Evolutionary conservation across 2,329 filamentous ascomycete species (phyloP).

Genomic region (Calonectria pteridis): DNA sequence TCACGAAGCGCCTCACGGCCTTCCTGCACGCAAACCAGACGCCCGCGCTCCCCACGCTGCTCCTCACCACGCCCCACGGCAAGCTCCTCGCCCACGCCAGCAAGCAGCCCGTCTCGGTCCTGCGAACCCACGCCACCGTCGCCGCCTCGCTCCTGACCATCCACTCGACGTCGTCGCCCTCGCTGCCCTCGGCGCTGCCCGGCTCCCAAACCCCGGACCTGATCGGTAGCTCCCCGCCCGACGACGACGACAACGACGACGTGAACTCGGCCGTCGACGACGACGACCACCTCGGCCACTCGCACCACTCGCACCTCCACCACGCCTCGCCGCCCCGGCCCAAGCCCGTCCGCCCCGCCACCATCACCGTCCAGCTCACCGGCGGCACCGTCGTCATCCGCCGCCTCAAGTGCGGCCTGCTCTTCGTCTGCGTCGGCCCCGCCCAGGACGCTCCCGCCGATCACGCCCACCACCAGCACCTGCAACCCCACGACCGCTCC

Average conservation of each 20-base stretch:
- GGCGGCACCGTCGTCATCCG: constrained; percentile 71
- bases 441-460: constrained; percentile 42
- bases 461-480: constrained; percentile 26
- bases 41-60: constrained; percentile 68
- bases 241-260: constrained; percentile 41
- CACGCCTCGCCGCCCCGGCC: constrained; percentile 30
- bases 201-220: constrained; percentile 48
- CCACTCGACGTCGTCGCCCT: constrained; percentile 61
- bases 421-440: constrained; percentile 72
- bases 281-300: constrained; percentile 42
- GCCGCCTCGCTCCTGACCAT: constrained; percentile 72
- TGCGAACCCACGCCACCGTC: constrained; percentile 74
- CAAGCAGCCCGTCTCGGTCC: constrained; percentile 64
- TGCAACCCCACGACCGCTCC: constrained; percentile 37
- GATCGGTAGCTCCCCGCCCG: constrained; percentile 41
- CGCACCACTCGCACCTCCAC: constrained; percentile 41
- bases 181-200: constrained; percentile 58
- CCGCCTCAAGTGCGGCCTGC: constrained; percentile 67
- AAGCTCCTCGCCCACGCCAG: constrained; percentile 74
- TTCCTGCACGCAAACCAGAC: constrained; percentile 72
- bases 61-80: constrained; percentile 70
- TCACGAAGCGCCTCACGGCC: constrained; percentile 73
- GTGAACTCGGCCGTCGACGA: constrained; percentile 36
- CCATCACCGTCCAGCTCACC: constrained; percentile 70
- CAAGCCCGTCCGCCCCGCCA: constrained; percentile 51